A percentile compares a stretch with the other conserved stretches of the same genome.
Evolutionary conservation across 371 early-diverging fungal genomes (phyloP).

Genomic region (Mucor circinelloides): DNA sequence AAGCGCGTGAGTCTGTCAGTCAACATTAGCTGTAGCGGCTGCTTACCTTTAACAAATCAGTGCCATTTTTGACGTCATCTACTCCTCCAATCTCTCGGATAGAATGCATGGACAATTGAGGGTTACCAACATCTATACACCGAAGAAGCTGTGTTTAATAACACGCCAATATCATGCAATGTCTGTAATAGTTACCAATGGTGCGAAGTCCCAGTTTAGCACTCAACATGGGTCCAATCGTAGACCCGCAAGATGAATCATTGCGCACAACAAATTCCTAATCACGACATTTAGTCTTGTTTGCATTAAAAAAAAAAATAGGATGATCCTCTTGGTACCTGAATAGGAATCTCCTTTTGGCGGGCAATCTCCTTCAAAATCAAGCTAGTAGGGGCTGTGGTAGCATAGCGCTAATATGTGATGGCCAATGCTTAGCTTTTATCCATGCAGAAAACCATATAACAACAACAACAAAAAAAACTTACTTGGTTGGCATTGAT

Average conservation of each 20-base stretch:
- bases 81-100: slow-evolving; percentile 94
- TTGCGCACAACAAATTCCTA: slow-evolving; percentile 93
- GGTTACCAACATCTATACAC: slow-evolving; percentile 91
- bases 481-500: slow-evolving; percentile 82
- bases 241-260: slow-evolving; percentile 93
- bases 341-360: slow-evolving; percentile 78
- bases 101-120: slow-evolving; percentile 96
- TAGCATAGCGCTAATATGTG: slow-evolving; percentile 76
- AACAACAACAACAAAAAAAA: too few species aligned
- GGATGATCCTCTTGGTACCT: slow-evolving; percentile 52
- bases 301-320: too few species aligned
- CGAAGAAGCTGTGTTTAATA: not conserved
- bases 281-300: too few species aligned
- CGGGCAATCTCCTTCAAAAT: slow-evolving; percentile 83
- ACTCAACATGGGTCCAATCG: slow-evolving; percentile 96
- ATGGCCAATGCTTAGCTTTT: not conserved
- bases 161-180: not conserved
- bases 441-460: not conserved
- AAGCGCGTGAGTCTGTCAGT: not conserved
- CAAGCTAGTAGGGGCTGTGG: slow-evolving; percentile 85
- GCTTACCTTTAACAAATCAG: slow-evolving; percentile 76
- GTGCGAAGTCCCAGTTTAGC: slow-evolving; percentile 95
- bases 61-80: slow-evolving; percentile 85
- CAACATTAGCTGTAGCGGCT: not conserved
- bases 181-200: slow-evolving; percentile 59